phyloP scores from a whole-genome alignment of 257 asterid genomes.

The Solanum ossicruentum region DNA sequence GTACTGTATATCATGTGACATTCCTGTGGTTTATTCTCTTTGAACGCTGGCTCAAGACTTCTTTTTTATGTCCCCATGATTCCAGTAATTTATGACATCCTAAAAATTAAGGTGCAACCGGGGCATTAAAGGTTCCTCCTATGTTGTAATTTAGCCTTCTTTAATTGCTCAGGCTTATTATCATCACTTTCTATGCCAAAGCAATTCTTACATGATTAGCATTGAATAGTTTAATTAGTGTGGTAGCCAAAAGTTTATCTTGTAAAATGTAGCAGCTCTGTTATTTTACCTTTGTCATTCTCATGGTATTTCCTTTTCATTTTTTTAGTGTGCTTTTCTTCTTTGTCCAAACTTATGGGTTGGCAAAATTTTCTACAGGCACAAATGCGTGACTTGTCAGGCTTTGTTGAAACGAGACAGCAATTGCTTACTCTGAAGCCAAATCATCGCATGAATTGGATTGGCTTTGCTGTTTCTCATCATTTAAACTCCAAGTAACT shows the following conservation, averaged over 20 bases:
- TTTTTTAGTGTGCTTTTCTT: slow-evolving; percentile 5
- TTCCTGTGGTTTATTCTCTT: neutral
- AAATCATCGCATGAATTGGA: slow-evolving; percentile 99
- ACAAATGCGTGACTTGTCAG: slow-evolving; percentile 98
- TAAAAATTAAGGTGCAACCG: neutral
- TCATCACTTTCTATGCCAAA: neutral
- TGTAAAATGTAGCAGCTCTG: neutral
- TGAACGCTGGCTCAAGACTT: neutral
- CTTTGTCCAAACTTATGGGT: neutral
- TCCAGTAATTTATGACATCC: neutral
- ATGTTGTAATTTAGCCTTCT: neutral
- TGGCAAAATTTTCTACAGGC: slow-evolving; percentile 39
- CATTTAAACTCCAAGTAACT: slow-evolving; percentile 78
- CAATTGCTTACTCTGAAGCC: slow-evolving; percentile 89
- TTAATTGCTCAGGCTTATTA: neutral
- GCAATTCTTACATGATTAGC: neutral
- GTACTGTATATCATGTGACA: neutral
- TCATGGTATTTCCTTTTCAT: neutral
- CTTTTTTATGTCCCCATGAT: neutral
- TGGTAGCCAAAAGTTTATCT: neutral
- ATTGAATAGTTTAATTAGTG: neutral
- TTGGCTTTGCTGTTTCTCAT: slow-evolving; percentile 95
- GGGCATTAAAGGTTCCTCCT: neutral
- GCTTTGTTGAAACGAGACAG: slow-evolving; percentile 96
- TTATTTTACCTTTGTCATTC: neutral